Conservation (phyloP, 2,329 filamentous ascomycete genomes). For the Exophiala sideris region DNA sequence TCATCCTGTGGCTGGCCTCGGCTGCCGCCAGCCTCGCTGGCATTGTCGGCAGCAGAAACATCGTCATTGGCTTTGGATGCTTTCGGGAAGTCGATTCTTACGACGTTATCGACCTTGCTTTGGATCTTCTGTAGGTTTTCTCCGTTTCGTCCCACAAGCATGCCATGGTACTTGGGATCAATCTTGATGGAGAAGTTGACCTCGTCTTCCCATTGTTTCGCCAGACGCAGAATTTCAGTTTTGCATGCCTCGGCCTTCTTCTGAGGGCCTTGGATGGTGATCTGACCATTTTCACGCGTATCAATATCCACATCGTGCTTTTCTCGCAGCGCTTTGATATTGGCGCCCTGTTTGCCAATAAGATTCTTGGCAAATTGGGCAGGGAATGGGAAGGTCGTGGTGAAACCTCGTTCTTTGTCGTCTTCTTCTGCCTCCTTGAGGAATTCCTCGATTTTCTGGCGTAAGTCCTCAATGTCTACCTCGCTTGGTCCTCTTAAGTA, state of each 20-base stretch:
- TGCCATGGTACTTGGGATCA: conserved; percentile 87
- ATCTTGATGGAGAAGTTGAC: conserved; percentile 83
- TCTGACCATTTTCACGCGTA: conserved; percentile 79
- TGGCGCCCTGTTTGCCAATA: conserved; percentile 64
- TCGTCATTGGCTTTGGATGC: conserved; percentile 59
- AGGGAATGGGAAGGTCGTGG: conserved; percentile 83
- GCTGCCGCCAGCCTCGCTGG: conserved; percentile 60
- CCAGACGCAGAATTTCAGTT: conserved; percentile 73
- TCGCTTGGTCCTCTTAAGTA: conserved; percentile 62
- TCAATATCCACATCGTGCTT: conserved; percentile 76
- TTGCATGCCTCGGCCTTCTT: conserved; percentile 88
- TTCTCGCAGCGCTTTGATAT: conserved; percentile 66
- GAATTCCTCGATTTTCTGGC: conserved; percentile 71
- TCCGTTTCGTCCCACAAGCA: conserved; percentile 86
- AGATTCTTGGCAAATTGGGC: conserved; percentile 90
- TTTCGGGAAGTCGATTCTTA: conserved; percentile 94
- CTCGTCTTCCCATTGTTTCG: conserved; percentile 85
- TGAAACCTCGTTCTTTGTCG: conserved; percentile 89
- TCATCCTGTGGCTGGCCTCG: conserved; percentile 78
- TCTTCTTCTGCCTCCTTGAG: conserved; percentile 85
- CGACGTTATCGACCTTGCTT: conserved; percentile 71
- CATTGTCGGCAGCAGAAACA: conserved; percentile 64
- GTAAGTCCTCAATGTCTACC: conserved; percentile 67
- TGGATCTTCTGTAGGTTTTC: conserved; percentile 88
- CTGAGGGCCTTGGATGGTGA: conserved; percentile 92